Evolutionary conservation across 2,329 filamentous ascomycete genomes (phyloP).

Genomic region (Zalaria obscura): DNA sequence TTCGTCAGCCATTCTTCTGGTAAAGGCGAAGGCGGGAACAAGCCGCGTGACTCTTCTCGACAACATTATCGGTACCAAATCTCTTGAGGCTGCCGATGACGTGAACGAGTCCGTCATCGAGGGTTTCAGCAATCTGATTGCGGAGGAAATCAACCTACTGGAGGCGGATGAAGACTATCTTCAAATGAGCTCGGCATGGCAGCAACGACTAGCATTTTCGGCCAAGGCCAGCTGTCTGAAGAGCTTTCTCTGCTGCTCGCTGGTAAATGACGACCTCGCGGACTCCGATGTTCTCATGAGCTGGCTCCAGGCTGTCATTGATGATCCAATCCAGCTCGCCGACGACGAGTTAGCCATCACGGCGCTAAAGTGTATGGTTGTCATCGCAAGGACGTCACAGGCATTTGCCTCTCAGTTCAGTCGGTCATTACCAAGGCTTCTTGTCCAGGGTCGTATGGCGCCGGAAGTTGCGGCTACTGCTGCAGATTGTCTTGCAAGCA

Average conservation of each 20-base stretch:
- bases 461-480: conserved; percentile 59
- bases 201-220: conserved; percentile 73
- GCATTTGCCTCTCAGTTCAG: conserved; percentile 62
- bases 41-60: no score
- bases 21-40: conserved; percentile 41
- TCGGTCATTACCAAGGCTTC: conserved; percentile 67
- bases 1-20: conserved; percentile 59
- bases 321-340: conserved; percentile 68
- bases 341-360: conserved; percentile 63
- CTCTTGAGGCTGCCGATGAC: neutral
- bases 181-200: conserved; percentile 68
- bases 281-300: conserved; percentile 65
- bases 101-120: conserved; percentile 21
- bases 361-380: conserved; percentile 66
- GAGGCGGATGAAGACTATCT: conserved; percentile 87
- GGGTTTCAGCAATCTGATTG: conserved; percentile 55
- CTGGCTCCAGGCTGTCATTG: conserved; percentile 75
- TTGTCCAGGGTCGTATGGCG: conserved; percentile 68
- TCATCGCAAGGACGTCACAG: conserved; percentile 64
- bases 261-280: conserved; percentile 68
- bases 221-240: conserved; percentile 74
- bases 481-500: conserved; percentile 69
- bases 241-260: conserved; percentile 71
- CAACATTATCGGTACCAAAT: no score
- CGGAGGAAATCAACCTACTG: conserved; percentile 71